phyloP scores from a whole-genome alignment of 2,329 filamentous ascomycete genomes.

The Arthrobotrys entomopaga region DNA sequence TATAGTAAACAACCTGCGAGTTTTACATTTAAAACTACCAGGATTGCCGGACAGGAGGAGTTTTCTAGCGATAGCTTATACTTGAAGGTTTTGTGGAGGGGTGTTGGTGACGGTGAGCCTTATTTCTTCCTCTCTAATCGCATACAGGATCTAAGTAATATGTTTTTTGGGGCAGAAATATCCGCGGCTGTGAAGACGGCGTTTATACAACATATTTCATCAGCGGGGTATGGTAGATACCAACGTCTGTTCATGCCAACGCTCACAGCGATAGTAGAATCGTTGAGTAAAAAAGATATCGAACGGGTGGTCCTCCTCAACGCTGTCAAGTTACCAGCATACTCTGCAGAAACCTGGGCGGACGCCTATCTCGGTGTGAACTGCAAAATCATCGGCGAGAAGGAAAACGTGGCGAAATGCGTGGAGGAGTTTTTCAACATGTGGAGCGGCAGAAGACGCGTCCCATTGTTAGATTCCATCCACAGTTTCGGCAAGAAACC shows the following conservation, averaged over 20 bases:
- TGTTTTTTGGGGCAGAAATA: slow-evolving; percentile 35
- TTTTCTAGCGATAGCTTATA: slow-evolving; percentile 65
- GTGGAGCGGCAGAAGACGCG: slow-evolving; percentile 58
- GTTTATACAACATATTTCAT: slow-evolving; percentile 21
- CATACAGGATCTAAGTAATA: background rate
- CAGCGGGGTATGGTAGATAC: slow-evolving; percentile 59
- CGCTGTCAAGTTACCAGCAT: slow-evolving; percentile 66
- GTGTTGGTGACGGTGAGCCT: slow-evolving; percentile 23
- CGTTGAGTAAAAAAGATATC: slow-evolving; percentile 65
- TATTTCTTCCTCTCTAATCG: slow-evolving; percentile 16
- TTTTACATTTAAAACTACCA: slow-evolving; percentile 41
- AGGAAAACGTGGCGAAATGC: slow-evolving; percentile 62
- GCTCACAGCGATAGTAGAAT: slow-evolving; percentile 63
- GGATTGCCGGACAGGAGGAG: slow-evolving; percentile 54
- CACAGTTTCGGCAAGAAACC: slow-evolving; percentile 58
- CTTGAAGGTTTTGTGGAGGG: slow-evolving; percentile 62
- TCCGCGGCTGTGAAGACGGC: slow-evolving; percentile 25
- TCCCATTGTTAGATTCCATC: slow-evolving; percentile 52
- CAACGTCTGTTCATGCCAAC: slow-evolving; percentile 62
- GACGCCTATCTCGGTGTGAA: slow-evolving; percentile 68
- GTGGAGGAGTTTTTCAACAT: slow-evolving; percentile 60
- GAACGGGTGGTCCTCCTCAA: slow-evolving; percentile 69
- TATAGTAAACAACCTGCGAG: slow-evolving; percentile 64
- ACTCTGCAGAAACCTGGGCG: slow-evolving; percentile 66
- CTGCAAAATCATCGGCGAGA: slow-evolving; percentile 61